A percentile compares a stretch with the other conserved stretches of the same genome.
Conservation (phyloP, 345 rosid genomes). For the Eucalyptus curtisii region DNA sequence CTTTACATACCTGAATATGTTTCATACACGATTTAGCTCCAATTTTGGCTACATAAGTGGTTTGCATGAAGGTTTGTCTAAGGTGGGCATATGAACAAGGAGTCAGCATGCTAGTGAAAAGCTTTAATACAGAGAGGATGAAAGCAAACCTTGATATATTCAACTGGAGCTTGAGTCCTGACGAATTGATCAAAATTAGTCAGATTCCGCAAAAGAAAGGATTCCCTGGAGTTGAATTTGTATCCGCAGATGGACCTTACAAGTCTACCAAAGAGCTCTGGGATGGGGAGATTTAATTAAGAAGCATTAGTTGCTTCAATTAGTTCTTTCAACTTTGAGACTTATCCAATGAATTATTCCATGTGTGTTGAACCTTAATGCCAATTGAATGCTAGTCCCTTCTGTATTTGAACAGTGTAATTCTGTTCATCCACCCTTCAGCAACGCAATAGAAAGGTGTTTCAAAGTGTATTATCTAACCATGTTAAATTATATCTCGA, state of each 20-base stretch:
- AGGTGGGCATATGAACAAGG: slow-evolving; percentile 33
- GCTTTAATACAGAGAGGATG: slow-evolving; percentile 16
- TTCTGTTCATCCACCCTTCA: neutral
- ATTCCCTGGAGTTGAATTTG: neutral
- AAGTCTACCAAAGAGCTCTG: slow-evolving; percentile 14
- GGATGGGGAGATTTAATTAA: slow-evolving; percentile 7
- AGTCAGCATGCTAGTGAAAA: slow-evolving; percentile 8
- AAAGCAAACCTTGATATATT: slow-evolving; percentile 7
- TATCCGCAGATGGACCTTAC: slow-evolving; percentile 6
- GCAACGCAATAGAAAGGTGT: neutral
- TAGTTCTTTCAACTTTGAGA: neutral
- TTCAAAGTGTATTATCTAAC: neutral
- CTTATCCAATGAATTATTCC: neutral
- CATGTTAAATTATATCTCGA: neutral
- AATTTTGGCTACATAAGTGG: neutral
- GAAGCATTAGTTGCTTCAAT: neutral
- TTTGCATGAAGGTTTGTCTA: neutral
- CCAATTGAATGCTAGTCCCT: neutral
- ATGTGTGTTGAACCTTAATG: neutral
- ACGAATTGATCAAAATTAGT: slow-evolving; percentile 2
- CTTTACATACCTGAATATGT: neutral
- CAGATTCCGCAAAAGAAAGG: slow-evolving; percentile 10
- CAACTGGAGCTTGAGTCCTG: slow-evolving; percentile 12
- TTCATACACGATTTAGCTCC: neutral
- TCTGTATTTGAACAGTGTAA: neutral